These are phyloP conservation scores for Debaryomyces tyrocola DNA, from an alignment of 805 yeast genomes.

Conservation along the genomic window DNA sequence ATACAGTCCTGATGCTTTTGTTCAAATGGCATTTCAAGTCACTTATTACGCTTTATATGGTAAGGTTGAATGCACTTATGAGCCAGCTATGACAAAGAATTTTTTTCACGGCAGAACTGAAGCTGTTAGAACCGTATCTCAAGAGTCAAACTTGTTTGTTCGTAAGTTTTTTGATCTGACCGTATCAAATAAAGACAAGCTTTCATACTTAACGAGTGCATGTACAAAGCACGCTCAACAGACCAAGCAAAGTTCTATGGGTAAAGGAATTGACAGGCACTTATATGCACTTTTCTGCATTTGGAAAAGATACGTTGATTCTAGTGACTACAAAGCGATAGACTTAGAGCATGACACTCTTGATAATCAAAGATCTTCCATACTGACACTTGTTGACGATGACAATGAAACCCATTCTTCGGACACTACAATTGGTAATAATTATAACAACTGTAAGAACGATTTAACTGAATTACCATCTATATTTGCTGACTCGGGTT, in stretches of 20 bases:
- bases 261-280: conserved; percentile 92
- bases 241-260: conserved; percentile 68
- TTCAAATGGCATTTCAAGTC: conserved; percentile 91
- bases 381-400: conserved; percentile 17
- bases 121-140: conserved; percentile 82
- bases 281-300: conserved; percentile 83
- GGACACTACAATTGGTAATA: conserved; percentile 30
- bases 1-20: conserved; percentile 90
- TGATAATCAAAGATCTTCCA: conserved; percentile 15
- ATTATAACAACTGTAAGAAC: conserved; percentile 13
- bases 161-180: conserved; percentile 76
- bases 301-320: conserved; percentile 67
- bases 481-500: conserved; percentile 80
- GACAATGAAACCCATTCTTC: conserved; percentile 19
- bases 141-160: conserved; percentile 77
- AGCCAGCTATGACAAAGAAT: conserved; percentile 92
- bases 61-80: conserved; percentile 89
- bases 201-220: conserved; percentile 61
- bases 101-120: conserved; percentile 92
- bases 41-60: conserved; percentile 92
- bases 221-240: conserved; percentile 68
- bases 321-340: conserved; percentile 15
- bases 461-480: conserved; percentile 53
- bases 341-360: conserved; percentile 20
- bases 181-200: conserved; percentile 57